phyloP scores from a whole-genome alignment of 1,284 basidiomycete species.

The Psilocybe mexicana region DNA sequence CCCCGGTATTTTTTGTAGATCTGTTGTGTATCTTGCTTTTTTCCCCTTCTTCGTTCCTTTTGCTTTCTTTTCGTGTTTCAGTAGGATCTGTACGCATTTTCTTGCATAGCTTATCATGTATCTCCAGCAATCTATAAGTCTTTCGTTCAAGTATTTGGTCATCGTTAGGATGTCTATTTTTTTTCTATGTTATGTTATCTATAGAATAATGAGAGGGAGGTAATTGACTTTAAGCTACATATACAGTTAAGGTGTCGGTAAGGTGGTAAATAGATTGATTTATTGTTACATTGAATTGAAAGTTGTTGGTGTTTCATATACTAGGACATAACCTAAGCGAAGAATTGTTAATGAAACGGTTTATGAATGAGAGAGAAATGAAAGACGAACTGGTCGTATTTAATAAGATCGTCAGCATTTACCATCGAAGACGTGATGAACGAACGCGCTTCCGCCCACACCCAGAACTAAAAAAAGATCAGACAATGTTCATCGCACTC shows the following conservation, averaged over 20 bases:
- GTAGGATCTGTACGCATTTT: no score
- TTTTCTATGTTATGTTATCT: no score
- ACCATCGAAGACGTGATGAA: slow-evolving; percentile 77
- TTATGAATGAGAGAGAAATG: neutral
- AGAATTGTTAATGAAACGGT: neutral
- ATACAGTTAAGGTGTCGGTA: neutral
- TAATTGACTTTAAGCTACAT: neutral
- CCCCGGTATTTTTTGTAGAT: neutral
- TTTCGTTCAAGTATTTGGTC: no score
- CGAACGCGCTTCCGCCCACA: slow-evolving; percentile 87
- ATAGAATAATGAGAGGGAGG: neutral
- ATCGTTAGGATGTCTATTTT: no score
- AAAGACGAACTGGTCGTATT: slow-evolving; percentile 64
- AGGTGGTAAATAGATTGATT: neutral
- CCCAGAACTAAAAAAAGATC: slow-evolving; percentile 66
- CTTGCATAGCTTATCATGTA: no score
- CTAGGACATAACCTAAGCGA: slow-evolving; percentile 16
- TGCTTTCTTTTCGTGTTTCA: no score
- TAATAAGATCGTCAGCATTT: slow-evolving; percentile 77
- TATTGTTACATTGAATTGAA: neutral
- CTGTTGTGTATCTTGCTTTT: neutral
- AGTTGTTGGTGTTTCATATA: slow-evolving; percentile 3
- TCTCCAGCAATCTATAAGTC: no score
- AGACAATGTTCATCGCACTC: neutral
- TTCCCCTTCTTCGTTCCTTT: neutral